These are phyloP conservation scores for Crithidia expoeki DNA, from an alignment of 208 protist species.

Conservation along the genomic window DNA sequence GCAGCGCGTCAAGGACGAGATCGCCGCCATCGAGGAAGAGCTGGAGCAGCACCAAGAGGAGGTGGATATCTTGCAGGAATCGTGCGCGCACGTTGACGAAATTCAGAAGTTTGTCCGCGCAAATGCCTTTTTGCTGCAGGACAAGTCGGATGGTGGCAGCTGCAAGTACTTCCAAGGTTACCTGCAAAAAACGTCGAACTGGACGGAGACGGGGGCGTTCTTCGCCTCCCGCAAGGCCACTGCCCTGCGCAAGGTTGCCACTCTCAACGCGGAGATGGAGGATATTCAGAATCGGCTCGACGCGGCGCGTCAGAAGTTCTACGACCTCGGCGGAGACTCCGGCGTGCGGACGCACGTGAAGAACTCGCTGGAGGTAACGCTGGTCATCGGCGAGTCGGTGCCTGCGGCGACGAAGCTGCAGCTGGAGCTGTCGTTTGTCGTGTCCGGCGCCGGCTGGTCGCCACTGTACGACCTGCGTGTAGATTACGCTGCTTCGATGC, in stretches of 20 bases:
- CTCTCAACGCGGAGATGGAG: constrained; percentile 4
- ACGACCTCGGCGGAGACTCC: constrained; percentile 18
- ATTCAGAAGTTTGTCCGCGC: constrained; percentile 15
- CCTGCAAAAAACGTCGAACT: constrained; percentile 21
- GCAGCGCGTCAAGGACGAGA: constrained; percentile 26
- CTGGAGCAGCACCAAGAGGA: constrained; percentile 13
- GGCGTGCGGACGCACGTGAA: constrained; percentile 27
- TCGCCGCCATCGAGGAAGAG: constrained; percentile 25
- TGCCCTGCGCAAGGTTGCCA: constrained; percentile 15
- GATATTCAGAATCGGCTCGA: constrained; percentile 26
- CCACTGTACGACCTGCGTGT: constrained; percentile 60
- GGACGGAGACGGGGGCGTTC: constrained; percentile 26
- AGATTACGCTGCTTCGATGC: constrained; percentile 27
- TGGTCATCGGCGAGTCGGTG: constrained; percentile 26
- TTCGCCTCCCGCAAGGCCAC: constrained; percentile 25
- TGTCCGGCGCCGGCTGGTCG: constrained; percentile 44
- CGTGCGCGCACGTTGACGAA: constrained; percentile 18
- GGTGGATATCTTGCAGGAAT: constrained; percentile 16
- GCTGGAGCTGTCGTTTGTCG: constrained; percentile 46
- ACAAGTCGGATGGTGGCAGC: not conserved
- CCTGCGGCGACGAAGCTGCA: constrained; percentile 22
- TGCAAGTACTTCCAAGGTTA: constrained; percentile 26
- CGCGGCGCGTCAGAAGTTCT: constrained; percentile 5
- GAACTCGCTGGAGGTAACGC: constrained; percentile 24
- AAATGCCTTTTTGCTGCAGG: constrained; percentile 6